Percentiles rank a stretch among this genome's conserved stretches.
Evolutionary conservation across 1,139 yeast species (phyloP).

Genomic region (Taphrina betulina): DNA sequence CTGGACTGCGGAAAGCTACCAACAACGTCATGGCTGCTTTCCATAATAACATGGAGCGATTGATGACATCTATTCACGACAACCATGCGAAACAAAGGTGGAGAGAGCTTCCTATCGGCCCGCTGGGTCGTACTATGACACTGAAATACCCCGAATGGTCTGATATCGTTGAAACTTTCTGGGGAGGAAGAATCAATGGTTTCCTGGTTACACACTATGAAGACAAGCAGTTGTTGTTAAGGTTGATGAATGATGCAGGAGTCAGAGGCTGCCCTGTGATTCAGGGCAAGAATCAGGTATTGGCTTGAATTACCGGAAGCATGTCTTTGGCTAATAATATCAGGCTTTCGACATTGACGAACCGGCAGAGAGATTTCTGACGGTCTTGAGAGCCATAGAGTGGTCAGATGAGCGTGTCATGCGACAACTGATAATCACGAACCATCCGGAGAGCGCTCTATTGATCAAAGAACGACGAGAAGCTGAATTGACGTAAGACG

Average conservation of each 20-base stretch:
- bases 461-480: conserved; percentile 53
- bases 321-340: conserved; percentile 60
- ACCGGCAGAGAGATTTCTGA: conserved; percentile 47
- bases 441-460: conserved; percentile 59
- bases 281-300: conserved; percentile 48
- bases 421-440: conserved; percentile 58
- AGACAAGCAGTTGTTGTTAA: conserved; percentile 57
- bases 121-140: conserved; percentile 64
- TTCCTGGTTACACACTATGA: conserved; percentile 65
- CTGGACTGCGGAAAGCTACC: conserved; percentile 38
- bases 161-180: conserved; percentile 56
- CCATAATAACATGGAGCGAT: conserved; percentile 49
- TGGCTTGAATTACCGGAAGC: no score
- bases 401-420: conserved; percentile 35
- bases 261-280: conserved; percentile 13
- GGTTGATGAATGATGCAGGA: conserved; percentile 47
- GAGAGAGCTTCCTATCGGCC: conserved; percentile 70
- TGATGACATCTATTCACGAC: conserved; percentile 50
- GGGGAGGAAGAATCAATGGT: conserved; percentile 55
- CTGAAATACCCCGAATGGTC: conserved; percentile 65
- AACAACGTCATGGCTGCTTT: conserved; percentile 48
- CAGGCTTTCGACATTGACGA: conserved; percentile 44
- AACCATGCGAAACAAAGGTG: conserved; percentile 43
- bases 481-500: conserved; percentile 56
- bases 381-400: conserved; percentile 60